Percentiles rank a stretch among this genome's conserved stretches.
phyloP scores from a whole-genome alignment of 1,284 basidiomycete species.

The Malassezia psittaci region DNA sequence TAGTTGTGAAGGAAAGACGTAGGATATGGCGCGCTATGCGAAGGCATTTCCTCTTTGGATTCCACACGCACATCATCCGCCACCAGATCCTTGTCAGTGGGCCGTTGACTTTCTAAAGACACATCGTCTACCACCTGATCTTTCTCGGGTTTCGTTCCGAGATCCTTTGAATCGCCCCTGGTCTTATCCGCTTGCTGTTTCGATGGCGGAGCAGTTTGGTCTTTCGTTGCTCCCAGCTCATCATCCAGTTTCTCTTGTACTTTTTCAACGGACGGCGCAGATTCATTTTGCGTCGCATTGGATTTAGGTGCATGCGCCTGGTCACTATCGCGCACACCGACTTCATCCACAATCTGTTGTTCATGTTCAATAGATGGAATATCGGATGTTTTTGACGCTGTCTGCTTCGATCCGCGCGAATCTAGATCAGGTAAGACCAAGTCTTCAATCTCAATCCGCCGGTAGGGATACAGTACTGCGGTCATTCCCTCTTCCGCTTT shows the following conservation, averaged over 20 bases:
- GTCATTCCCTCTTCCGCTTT: slow-evolving; percentile 67
- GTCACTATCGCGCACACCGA: not conserved
- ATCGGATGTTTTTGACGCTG: not conserved
- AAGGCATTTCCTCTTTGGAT: slow-evolving; percentile 22
- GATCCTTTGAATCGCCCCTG: not conserved
- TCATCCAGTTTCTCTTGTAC: not conserved
- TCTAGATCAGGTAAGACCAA: slow-evolving; percentile 50
- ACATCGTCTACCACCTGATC: not conserved
- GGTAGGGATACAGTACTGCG: slow-evolving; percentile 87
- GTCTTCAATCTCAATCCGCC: slow-evolving; percentile 81
- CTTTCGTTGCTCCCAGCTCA: not conserved
- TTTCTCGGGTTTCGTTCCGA: not conserved
- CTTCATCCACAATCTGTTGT: not conserved
- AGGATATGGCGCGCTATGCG: slow-evolving; percentile 55
- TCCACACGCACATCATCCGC: not conserved
- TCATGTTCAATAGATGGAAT: not conserved
- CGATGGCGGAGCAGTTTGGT: not conserved
- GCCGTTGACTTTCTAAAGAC: not conserved
- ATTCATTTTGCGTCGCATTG: not conserved
- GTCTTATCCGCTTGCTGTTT: not conserved
- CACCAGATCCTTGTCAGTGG: not conserved
- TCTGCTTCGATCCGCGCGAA: not conserved
- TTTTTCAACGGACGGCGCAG: not conserved
- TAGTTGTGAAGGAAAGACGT: slow-evolving; percentile 85
- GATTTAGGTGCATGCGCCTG: not conserved